These are phyloP conservation scores for Bacterosira constricta DNA, from an alignment of 108 stramenopile genomes.

Conservation along the genomic window DNA sequence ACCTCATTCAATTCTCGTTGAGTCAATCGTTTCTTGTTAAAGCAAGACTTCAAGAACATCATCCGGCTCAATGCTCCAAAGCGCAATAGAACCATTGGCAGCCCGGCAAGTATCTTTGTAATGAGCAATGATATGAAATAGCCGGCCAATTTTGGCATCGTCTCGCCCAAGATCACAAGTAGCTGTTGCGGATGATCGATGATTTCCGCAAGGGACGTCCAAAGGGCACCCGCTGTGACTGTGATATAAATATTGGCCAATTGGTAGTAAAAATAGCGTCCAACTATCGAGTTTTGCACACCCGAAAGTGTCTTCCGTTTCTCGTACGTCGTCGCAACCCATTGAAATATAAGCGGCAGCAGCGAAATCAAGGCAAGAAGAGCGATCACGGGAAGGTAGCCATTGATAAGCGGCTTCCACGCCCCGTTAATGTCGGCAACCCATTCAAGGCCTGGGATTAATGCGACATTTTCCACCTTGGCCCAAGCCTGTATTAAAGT, in stretches of 20 bases:
- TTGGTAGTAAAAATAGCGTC: slow-evolving; percentile 47
- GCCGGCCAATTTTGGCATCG: slow-evolving; percentile 53
- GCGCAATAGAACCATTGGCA: slow-evolving; percentile 60
- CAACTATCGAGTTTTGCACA: slow-evolving; percentile 53
- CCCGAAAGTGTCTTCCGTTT: slow-evolving; percentile 57
- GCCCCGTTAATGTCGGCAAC: slow-evolving; percentile 25
- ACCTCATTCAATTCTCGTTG: slow-evolving; percentile 55
- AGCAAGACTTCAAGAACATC: slow-evolving; percentile 47
- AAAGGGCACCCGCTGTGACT: slow-evolving; percentile 58
- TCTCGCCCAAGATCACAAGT: slow-evolving; percentile 45
- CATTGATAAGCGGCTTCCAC: slow-evolving; percentile 49
- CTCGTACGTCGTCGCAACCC: slow-evolving; percentile 51
- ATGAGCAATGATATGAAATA: slow-evolving; percentile 59
- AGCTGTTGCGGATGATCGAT: slow-evolving; percentile 50
- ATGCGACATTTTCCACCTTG: slow-evolving; percentile 49
- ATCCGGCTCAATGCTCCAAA: slow-evolving; percentile 52
- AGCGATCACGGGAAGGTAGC: slow-evolving; percentile 61
- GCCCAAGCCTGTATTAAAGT: slow-evolving; percentile 57
- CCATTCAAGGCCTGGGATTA: slow-evolving; percentile 51
- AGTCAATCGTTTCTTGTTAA: slow-evolving; percentile 53
- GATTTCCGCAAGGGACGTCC: slow-evolving; percentile 50
- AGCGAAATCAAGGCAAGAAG: slow-evolving; percentile 56
- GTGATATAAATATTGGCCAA: slow-evolving; percentile 68
- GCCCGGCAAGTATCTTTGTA: slow-evolving; percentile 61
- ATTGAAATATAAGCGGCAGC: slow-evolving; percentile 57